phyloP scores from a whole-genome alignment of 2,329 filamentous ascomycete species.

The Phaeosphaeria sp. region DNA sequence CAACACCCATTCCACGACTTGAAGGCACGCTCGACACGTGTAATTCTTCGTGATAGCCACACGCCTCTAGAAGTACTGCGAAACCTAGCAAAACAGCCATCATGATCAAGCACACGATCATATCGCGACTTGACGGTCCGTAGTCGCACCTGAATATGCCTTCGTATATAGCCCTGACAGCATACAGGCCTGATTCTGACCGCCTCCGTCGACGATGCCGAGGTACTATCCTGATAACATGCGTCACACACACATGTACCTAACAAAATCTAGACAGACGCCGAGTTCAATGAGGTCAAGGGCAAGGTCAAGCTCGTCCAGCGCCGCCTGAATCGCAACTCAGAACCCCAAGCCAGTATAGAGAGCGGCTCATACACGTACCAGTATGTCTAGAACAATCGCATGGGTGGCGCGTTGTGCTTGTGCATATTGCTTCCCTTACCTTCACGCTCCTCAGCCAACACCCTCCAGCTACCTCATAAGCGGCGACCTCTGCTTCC shows the following conservation, averaged over 20 bases:
- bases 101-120: conserved; percentile 93
- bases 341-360: conserved; percentile 89
- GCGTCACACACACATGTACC: not conserved
- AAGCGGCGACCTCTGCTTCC: conserved; percentile 81
- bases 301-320: conserved; percentile 88
- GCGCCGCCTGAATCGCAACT: conserved; percentile 84
- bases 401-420: not conserved
- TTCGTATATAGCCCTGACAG: conserved; percentile 22
- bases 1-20: not conserved
- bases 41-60: not conserved
- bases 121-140: conserved; percentile 87
- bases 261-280: conserved; percentile 62
- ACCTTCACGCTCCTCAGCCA: conserved; percentile 7
- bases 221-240: conserved; percentile 54
- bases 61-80: not conserved
- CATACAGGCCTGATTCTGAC: conserved; percentile 85
- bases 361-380: conserved; percentile 83
- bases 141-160: not conserved
- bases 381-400: conserved; percentile 66
- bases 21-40: not conserved
- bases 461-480: conserved; percentile 74
- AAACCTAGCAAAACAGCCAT: not conserved
- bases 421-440: not conserved
- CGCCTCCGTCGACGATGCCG: conserved; percentile 91
- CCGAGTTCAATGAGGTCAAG: conserved; percentile 85